A percentile compares a stretch with the other conserved stretches of the same genome.
phyloP scores from a whole-genome alignment of 352 stramenopile species.

The Phytopythium helicoides region DNA sequence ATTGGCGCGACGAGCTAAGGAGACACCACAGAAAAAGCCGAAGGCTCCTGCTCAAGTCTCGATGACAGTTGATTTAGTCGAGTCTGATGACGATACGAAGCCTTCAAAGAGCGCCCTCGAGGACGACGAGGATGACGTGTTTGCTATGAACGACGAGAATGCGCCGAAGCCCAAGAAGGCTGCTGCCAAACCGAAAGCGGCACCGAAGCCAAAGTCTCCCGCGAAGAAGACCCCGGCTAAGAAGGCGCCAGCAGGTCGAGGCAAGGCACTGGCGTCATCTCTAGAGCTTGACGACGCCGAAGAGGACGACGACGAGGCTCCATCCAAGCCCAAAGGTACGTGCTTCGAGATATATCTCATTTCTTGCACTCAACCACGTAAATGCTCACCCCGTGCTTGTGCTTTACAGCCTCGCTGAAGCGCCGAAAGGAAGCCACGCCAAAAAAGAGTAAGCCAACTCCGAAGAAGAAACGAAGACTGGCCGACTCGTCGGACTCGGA shows the following conservation, averaged over 20 bases:
- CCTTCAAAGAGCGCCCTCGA: constrained; percentile 10
- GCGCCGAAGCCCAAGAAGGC: constrained; percentile 13
- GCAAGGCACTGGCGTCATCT: constrained; percentile 1
- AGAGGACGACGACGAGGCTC: background rate
- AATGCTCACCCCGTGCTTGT: too few species aligned
- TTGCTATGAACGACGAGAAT: constrained; percentile 46
- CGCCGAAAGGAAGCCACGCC: constrained; percentile 24
- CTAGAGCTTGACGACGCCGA: constrained; percentile 4
- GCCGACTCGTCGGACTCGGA: background rate
- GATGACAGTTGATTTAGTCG: constrained; percentile 38
- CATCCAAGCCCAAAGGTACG: constrained; percentile 6
- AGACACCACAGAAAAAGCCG: constrained; percentile 38
- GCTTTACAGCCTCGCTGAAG: constrained; percentile 20
- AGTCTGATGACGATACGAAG: constrained; percentile 35
- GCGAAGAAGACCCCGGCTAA: background rate
- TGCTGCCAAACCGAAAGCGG: constrained; percentile 32
- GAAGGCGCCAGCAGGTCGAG: background rate
- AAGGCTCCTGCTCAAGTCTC: constrained; percentile 12
- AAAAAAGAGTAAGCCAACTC: constrained; percentile 17
- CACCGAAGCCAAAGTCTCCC: constrained; percentile 14
- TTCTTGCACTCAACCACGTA: too few species aligned
- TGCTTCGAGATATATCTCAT: background rate
- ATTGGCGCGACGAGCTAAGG: constrained; percentile 50
- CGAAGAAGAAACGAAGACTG: constrained; percentile 2
- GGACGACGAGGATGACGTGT: constrained; percentile 63